phyloP scores from a whole-genome alignment of 208 protist species.

The Naegleria lovaniensis region DNA sequence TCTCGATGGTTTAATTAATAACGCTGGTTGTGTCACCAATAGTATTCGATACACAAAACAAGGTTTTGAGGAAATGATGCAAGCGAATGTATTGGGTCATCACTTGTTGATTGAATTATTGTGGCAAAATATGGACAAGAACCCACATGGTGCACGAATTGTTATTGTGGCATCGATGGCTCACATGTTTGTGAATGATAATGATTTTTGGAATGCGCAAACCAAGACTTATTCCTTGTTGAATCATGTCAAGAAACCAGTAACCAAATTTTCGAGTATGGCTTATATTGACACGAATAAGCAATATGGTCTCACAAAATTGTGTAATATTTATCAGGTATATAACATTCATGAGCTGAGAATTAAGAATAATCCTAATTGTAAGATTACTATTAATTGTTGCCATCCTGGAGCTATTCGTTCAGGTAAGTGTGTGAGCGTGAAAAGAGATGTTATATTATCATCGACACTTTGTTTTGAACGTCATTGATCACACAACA shows the following conservation, averaged over 20 bases:
- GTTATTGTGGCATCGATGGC: not conserved
- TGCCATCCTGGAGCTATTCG: not conserved
- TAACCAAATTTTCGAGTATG: not conserved
- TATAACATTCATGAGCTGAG: not conserved
- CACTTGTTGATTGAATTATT: not conserved
- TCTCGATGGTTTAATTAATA: not conserved
- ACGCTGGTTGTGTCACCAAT: not conserved
- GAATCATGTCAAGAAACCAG: not conserved
- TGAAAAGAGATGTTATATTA: too few species aligned
- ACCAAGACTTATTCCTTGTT: not conserved
- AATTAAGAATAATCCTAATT: not conserved
- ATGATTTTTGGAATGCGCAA: not conserved
- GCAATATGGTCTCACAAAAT: not conserved
- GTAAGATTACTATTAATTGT: constrained; percentile 6
- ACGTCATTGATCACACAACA: too few species aligned
- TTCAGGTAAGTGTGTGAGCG: too few species aligned
- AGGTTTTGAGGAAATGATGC: not conserved
- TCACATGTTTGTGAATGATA: not conserved
- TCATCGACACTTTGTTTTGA: too few species aligned
- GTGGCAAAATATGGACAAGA: not conserved
- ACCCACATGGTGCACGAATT: not conserved
- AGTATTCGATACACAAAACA: not conserved
- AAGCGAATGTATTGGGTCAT: not conserved
- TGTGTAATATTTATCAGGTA: not conserved
- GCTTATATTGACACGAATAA: not conserved